Conservation (phyloP, 768 basidiomycete species). For the Mycena galericulata region DNA sequence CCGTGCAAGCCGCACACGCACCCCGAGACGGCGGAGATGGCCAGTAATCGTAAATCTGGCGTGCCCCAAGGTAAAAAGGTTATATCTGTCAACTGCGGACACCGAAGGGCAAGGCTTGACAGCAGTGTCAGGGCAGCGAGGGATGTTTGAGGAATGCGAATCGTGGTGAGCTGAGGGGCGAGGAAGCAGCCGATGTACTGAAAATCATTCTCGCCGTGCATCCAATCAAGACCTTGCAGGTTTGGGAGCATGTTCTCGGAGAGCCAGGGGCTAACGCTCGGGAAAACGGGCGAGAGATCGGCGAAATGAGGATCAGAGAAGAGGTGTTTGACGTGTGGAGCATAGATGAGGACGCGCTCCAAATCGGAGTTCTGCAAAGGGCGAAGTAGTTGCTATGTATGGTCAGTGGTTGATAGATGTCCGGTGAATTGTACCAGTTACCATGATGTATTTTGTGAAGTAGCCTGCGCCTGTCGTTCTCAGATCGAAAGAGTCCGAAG, state of each 20-base stretch:
- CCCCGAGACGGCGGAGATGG: not conserved
- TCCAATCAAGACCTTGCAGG: slow-evolving; percentile 10
- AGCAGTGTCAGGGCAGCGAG: not conserved
- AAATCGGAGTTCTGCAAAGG: not conserved
- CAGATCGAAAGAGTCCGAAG: too few relatives aligned
- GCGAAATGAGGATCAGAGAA: not conserved
- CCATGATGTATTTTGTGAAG: slow-evolving; percentile 7
- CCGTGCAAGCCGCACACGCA: not conserved
- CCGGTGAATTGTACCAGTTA: not conserved
- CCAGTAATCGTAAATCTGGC: too few relatives aligned
- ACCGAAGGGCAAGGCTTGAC: not conserved
- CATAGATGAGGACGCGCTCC: not conserved
- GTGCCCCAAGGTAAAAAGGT: too few relatives aligned
- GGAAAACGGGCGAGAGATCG: slow-evolving; percentile 6
- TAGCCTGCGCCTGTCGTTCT: not conserved
- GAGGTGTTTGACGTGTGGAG: slow-evolving; percentile 1
- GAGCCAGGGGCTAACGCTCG: not conserved
- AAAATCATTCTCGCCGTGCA: not conserved
- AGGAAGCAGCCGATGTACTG: slow-evolving; percentile 5
- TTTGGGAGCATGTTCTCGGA: slow-evolving; percentile 1
- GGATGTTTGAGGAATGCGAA: not conserved
- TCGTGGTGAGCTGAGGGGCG: not conserved
- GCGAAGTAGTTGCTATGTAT: not conserved
- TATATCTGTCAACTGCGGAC: not conserved
- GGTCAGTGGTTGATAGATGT: not conserved